Evolutionary conservation across 352 stramenopile genomes (phyloP), one percentile per base, ranked within the genome.

Genomic region (Thalassiosira sp.): DNA sequence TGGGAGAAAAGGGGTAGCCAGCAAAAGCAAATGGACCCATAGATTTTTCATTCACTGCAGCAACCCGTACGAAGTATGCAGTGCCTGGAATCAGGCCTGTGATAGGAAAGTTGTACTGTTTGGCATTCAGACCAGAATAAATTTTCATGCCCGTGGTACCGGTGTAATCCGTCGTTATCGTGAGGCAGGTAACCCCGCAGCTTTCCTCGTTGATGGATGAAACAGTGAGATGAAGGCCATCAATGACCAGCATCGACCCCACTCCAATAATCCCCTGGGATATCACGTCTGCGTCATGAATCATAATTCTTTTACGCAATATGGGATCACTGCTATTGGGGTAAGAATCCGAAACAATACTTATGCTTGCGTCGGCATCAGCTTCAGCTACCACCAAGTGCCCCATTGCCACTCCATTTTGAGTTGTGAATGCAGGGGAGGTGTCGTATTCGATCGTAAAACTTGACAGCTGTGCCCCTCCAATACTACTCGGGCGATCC

Each of bases 391-490:
- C 53, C 18, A 35, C 58, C 45, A 87, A 28, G 13, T 73, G 60
- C 27, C 57, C 67, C 49, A 79, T 25, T 35, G 72, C 65, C 48
- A 57, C 42, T 20, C 77, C 69, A 52, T 83, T 80, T 48, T 49
- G 42, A 31, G 75, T 79, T 61, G 71, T 63, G 48, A 90, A 90
- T 10, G 71, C 43, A 56, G 92, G 93, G 48, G 90, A 89, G 6
- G 94, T 96, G 75, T 98, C 96, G 84, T 94, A 97, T 68, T 98
- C 93, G 42, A 98, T 88, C 28, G 83, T 48, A 59, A 89, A 95
- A 13, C 65, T 61, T 5, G 72, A 77, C 10, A 94, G 45, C 22
- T 71, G 33, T 40, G 76, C 68, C 11, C 86, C 85, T 15, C 91
- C 91, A 67, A 90, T 81, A 42, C 57, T 86, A 7, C 37, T 49